phyloP scores from a whole-genome alignment of 345 rosid species.

The Hibiscus syriacus region DNA sequence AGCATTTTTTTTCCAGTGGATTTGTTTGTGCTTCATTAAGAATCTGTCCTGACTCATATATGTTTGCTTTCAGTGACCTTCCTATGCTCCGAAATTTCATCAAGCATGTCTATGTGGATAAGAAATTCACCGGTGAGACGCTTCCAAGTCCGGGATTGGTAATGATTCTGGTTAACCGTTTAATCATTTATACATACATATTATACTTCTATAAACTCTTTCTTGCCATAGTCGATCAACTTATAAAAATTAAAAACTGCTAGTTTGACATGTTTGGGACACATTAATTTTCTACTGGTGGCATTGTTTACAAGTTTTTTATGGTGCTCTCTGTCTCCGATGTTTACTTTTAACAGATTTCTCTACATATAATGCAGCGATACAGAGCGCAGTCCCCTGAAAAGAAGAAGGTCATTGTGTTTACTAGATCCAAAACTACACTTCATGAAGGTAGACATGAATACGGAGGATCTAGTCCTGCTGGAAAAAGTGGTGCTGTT shows the following conservation, averaged over 20 bases:
- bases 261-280: background rate
- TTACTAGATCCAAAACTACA: constrained; percentile 37
- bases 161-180: constrained; percentile 12
- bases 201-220: background rate
- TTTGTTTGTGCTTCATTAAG: background rate
- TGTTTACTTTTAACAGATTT: background rate
- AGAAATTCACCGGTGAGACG: constrained; percentile 47
- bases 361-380: constrained; percentile 27
- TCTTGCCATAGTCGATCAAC: too few relatives aligned
- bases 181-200: background rate
- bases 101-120: constrained; percentile 76
- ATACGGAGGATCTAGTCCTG: constrained; percentile 23
- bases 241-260: too few relatives aligned
- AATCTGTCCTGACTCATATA: constrained; percentile 19
- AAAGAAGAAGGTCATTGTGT: constrained; percentile 28
- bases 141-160: constrained; percentile 47
- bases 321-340: background rate
- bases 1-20: constrained; percentile 1
- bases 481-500: constrained; percentile 37
- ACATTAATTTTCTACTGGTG: background rate
- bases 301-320: too few relatives aligned
- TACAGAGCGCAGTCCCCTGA: constrained; percentile 33
- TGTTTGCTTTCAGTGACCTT: constrained; percentile 53
- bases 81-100: constrained; percentile 66
- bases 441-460: constrained; percentile 31